Conservation (phyloP, 2,329 filamentous ascomycete genomes). For the Aureobasidium sp. region DNA sequence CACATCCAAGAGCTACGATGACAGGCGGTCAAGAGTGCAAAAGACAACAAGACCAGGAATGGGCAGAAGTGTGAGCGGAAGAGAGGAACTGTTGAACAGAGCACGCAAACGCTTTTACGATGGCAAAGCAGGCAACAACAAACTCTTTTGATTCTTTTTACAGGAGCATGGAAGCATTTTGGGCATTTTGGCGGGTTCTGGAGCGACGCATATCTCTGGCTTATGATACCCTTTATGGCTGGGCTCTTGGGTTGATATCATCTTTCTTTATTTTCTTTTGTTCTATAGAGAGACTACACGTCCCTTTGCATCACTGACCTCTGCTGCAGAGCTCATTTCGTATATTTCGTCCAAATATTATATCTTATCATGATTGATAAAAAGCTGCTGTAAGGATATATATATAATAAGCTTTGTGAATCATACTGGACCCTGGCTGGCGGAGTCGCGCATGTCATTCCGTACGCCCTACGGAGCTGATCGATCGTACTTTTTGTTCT, state of each 20-base stretch:
- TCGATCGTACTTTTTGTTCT: not conserved
- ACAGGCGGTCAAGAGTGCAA: slow-evolving; percentile 3
- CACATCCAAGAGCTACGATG: not conserved
- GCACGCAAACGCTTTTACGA: slow-evolving; percentile 4
- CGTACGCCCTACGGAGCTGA: slow-evolving; percentile 4
- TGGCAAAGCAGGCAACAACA: not conserved
- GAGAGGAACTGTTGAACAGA: slow-evolving; percentile 9
- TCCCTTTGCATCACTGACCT: not conserved
- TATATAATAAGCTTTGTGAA: not conserved
- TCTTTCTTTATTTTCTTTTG: not conserved
- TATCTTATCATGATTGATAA: not conserved
- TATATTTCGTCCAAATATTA: not conserved
- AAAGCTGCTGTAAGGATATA: not conserved
- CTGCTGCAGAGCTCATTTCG: not conserved
- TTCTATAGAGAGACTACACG: not conserved
- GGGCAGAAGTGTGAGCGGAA: slow-evolving; percentile 8
- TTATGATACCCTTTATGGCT: slow-evolving; percentile 10
- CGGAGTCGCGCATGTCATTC: not conserved
- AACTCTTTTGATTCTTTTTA: not conserved
- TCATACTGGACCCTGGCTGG: not conserved
- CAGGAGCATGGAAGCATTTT: not conserved
- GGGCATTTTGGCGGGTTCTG: not conserved
- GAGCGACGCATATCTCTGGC: slow-evolving; percentile 5
- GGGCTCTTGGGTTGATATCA: not conserved
- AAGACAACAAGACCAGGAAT: not conserved